phyloP scores from a whole-genome alignment of 768 basidiomycete species.

The Pleurotus tuber-regium region DNA sequence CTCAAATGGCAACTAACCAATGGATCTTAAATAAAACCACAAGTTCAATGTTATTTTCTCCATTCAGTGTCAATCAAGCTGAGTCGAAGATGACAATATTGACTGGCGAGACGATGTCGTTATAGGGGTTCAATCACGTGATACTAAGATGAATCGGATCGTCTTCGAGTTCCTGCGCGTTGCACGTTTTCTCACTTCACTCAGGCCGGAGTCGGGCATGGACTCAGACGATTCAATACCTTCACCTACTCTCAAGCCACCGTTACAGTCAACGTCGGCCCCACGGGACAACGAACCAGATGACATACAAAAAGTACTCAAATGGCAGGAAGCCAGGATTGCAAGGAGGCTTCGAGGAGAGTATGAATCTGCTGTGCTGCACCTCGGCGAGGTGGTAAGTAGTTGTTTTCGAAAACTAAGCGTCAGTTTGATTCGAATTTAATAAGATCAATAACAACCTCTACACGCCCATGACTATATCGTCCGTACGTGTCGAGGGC shows the following conservation, averaged over 20 bases:
- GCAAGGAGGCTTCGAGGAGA: constrained; percentile 68
- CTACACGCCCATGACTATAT: constrained; percentile 62
- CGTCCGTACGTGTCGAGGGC: constrained; percentile 80
- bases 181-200: neutral
- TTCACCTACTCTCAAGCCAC: constrained; percentile 34
- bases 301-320: constrained; percentile 52
- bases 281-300: constrained; percentile 57
- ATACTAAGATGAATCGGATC: no score
- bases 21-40: no score
- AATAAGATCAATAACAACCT: constrained; percentile 76
- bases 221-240: neutral
- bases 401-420: no score
- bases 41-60: no score
- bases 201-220: neutral
- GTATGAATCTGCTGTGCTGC: constrained; percentile 67
- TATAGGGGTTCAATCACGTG: no score
- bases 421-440: neutral
- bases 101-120: no score
- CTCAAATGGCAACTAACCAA: no score
- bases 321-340: constrained; percentile 78
- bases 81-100: no score
- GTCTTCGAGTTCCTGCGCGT: no score
- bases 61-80: no score
- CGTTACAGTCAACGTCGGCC: constrained; percentile 51
- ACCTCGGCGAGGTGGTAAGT: constrained; percentile 64